These are phyloP conservation scores for Blastobotrys arbuscula DNA, from an alignment of 1,139 yeast genomes.

Conservation along the genomic window DNA sequence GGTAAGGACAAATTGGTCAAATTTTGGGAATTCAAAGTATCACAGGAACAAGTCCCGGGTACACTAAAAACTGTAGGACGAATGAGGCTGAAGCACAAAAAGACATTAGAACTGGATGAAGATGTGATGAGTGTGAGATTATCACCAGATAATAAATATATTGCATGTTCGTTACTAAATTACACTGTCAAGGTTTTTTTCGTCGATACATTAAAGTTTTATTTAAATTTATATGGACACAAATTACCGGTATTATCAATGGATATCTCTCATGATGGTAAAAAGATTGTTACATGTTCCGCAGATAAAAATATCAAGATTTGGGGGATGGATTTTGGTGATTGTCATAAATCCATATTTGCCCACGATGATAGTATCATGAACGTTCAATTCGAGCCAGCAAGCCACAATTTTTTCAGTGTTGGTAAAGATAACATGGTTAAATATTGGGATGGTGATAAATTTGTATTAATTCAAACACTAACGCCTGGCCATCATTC, in stretches of 20 bases:
- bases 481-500: constrained; percentile 80
- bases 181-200: constrained; percentile 92
- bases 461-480: constrained; percentile 88
- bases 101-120: constrained; percentile 78
- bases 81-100: constrained; percentile 63
- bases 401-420: constrained; percentile 82
- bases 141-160: constrained; percentile 72
- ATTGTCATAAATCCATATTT: constrained; percentile 91
- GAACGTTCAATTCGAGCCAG: constrained; percentile 79
- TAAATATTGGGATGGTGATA: constrained; percentile 98
- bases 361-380: constrained; percentile 96
- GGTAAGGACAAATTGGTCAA: constrained; percentile 88
- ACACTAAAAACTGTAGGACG: constrained; percentile 48
- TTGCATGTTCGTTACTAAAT: constrained; percentile 84
- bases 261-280: constrained; percentile 85
- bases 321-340: constrained; percentile 99
- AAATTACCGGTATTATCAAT: constrained; percentile 78
- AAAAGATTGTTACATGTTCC: constrained; percentile 81
- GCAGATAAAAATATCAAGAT: constrained; percentile 96
- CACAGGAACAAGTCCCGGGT: constrained; percentile 64
- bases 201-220: constrained; percentile 79
- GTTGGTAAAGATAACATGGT: constrained; percentile 84
- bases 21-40: constrained; percentile 80
- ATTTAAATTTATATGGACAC: constrained; percentile 87
- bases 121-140: constrained; percentile 75